Conservation (phyloP, 2,329 filamentous ascomycete genomes). For the Beauveria rudraprayagi region DNA sequence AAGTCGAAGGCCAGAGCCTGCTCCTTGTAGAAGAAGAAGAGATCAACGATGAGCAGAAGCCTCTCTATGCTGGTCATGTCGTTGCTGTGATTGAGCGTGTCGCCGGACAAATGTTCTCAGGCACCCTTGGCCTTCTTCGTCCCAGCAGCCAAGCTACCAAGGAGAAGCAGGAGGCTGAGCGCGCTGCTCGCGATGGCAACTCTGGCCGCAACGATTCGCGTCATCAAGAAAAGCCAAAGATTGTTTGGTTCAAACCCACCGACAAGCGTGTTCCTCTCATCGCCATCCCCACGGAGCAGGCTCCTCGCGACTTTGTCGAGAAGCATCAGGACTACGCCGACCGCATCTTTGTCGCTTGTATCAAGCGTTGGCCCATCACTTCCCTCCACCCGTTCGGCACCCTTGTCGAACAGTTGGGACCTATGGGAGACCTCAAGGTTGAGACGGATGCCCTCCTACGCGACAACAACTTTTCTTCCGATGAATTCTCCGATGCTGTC, state of each 20-base stretch:
- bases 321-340: constrained; percentile 97
- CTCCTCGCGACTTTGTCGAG: constrained; percentile 94
- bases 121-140: constrained; percentile 84
- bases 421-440: constrained; percentile 95
- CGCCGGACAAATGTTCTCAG: constrained; percentile 97
- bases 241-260: constrained; percentile 99
- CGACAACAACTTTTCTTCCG: constrained; percentile 97
- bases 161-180: constrained; percentile 97
- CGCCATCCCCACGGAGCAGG: constrained; percentile 96
- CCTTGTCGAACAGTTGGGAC: constrained; percentile 90
- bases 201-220: constrained; percentile 68
- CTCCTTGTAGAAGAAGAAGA: constrained; percentile 97
- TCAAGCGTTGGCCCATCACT: constrained; percentile 99
- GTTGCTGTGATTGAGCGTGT: constrained; percentile 96
- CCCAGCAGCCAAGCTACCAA: constrained; percentile 98
- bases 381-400: constrained; percentile 99
- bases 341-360: constrained; percentile 96
- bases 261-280: constrained; percentile 98
- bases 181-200: constrained; percentile 77
- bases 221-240: constrained; percentile 91
- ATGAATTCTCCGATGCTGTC: constrained; percentile 96
- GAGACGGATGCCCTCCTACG: constrained; percentile 94
- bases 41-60: constrained; percentile 97
- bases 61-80: constrained; percentile 91
- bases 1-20: constrained; percentile 95